Evolutionary conservation across 2,329 filamentous ascomycete genomes (phyloP).

Genomic region (Tolypocladium pustulatum): DNA sequence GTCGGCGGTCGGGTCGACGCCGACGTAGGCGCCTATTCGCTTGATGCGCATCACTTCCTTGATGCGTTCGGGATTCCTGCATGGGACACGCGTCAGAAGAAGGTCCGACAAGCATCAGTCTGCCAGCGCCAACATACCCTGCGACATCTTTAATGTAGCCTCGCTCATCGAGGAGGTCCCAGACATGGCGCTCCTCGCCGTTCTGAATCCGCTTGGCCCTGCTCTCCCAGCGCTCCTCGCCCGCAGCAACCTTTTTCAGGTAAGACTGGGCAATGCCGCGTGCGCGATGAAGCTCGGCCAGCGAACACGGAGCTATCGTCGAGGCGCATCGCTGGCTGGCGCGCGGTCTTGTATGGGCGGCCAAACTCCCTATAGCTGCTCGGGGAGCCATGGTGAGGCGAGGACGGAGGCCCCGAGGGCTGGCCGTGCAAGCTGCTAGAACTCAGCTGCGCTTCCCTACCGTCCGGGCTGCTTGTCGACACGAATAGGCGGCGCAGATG

Average conservation of each 20-base stretch:
- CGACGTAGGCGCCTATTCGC: conserved; percentile 66
- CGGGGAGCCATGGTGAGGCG: conserved; percentile 16
- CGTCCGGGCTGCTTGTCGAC: not conserved
- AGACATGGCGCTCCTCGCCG: conserved; percentile 42
- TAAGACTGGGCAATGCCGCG: conserved; percentile 31
- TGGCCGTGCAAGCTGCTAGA: not conserved
- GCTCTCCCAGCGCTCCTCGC: conserved; percentile 35
- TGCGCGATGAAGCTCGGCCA: conserved; percentile 12
- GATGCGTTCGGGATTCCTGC: conserved; percentile 39
- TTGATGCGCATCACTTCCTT: conserved; percentile 53
- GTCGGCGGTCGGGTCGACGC: conserved; percentile 70
- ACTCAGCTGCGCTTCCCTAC: not conserved
- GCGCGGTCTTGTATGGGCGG: conserved; percentile 12
- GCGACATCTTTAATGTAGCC: conserved; percentile 66
- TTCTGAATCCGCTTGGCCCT: conserved; percentile 34
- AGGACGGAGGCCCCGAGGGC: not conserved
- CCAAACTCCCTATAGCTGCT: conserved; percentile 12
- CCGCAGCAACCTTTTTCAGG: conserved; percentile 30
- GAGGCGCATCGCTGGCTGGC: conserved; percentile 13
- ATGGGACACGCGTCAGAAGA: conserved; percentile 1
- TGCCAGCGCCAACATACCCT: conserved; percentile 42
- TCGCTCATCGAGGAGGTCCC: conserved; percentile 58
- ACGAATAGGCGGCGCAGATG: not conserved
- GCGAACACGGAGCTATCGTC: conserved; percentile 7
- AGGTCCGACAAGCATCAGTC: not conserved